These are phyloP conservation scores for Dictyophora rubrovolvata DNA, from an alignment of 768 basidiomycete genomes.

Conservation along the genomic window DNA sequence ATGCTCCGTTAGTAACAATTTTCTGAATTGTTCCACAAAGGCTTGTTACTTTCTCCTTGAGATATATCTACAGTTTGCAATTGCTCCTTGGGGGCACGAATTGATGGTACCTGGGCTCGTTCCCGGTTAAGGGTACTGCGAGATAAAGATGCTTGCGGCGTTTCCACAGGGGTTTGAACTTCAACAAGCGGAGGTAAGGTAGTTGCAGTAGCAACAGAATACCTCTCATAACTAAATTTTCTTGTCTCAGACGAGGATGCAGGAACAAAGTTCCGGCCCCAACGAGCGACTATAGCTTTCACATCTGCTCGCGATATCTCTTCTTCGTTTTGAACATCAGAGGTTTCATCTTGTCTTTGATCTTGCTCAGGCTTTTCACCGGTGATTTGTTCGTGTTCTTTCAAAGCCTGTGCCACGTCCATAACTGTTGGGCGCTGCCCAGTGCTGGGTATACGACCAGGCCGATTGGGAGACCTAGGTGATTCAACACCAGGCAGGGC, in stretches of 20 bases:
- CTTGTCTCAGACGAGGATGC: constrained; percentile 39
- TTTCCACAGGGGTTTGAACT: constrained; percentile 47
- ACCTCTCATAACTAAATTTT: constrained; percentile 58
- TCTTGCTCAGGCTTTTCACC: constrained; percentile 2
- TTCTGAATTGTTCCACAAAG: background rate
- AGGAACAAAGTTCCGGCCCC: constrained; percentile 10
- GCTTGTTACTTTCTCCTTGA: background rate
- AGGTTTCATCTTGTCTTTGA: background rate
- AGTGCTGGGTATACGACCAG: constrained; percentile 53
- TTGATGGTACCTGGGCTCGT: background rate
- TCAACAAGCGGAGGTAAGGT: constrained; percentile 58
- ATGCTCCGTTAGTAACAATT: background rate
- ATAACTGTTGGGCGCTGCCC: constrained; percentile 64
- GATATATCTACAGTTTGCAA: background rate
- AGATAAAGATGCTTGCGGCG: constrained; percentile 46
- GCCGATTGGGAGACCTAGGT: constrained; percentile 30
- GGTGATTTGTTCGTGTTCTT: constrained; percentile 21
- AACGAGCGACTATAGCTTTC: constrained; percentile 9
- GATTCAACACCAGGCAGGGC: constrained; percentile 6
- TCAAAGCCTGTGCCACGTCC: constrained; percentile 64
- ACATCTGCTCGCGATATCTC: constrained; percentile 11
- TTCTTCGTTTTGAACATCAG: constrained; percentile 1
- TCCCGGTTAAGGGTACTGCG: background rate
- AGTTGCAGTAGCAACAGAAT: constrained; percentile 35
- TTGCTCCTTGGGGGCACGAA: background rate